Base-by-base conservation (phyloP, 768 basidiomycete genomes). In the Chiua virens region DNA sequence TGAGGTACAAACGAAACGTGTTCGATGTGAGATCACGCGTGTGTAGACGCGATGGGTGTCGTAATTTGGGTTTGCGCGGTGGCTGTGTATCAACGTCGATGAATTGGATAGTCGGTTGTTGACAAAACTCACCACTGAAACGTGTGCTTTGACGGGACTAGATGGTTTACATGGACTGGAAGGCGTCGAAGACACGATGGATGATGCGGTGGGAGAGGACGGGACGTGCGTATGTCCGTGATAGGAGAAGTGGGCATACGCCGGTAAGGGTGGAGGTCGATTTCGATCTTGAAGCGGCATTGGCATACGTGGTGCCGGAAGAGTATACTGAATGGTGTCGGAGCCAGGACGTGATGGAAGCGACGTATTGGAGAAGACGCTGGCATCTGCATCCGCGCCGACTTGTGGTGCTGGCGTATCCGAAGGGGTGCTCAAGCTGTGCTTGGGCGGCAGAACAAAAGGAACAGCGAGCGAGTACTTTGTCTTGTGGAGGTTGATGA, bases 1-100 rank as follows among this genome's bases (percentile, higher is more conserved):
- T 89, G 53, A 92, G 57, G 58, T 92, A 89, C 35, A 88, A 78
- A 11, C 85, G 78, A 63, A 92, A 88, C 0, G 82, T 86, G 53
- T 85, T 85, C 4, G 73, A 78, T 3, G 81, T 90, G 23, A 92
- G 79, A 49, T 90, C 86, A 18, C 75, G 74, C 0, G 81, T 78
- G 49, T 78, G 85, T 23, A 91, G 70, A 36, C 85, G 78, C 0
- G 84, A 83, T 1, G 89, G 89, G 65, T 91, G 88, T 40, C 87
- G 85, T 40, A 91, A 71, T 61, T 79, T 82, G 5, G 73, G 62
- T 18, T 70, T 72, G 4, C 57, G n/a, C 17, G 45, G 38, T 8
- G 27, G 30, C 55, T 60, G 32, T 11, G 15, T 37, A 14, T 8
- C 28, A 30, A 30, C 10, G 14, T 49, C 14, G 43, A 40, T 7